Evolutionary conservation across 139 green algal genomes (phyloP), one percentile per base, ranked within the genome.

Genomic region (Chlorella sorokiniana): DNA sequence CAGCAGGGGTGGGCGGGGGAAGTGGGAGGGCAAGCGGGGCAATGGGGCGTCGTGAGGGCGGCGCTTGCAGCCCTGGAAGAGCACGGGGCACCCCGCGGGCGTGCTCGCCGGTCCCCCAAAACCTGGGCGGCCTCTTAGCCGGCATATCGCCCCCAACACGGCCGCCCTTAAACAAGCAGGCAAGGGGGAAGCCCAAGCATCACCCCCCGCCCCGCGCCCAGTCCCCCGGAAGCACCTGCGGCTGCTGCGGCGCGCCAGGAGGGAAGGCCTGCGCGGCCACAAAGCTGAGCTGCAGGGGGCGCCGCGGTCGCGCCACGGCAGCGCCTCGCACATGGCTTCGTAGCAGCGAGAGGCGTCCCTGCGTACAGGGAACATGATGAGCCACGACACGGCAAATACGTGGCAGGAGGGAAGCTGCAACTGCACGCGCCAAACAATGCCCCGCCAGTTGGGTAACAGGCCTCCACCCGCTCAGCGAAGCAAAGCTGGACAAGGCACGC

Each of bases 201-300:
- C 48, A 56, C 48, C 16, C 14, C 14, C 48, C 14, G 38, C 4
- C 37, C 38, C 2, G 38, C 62, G 42, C 35, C 3, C 10, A 20
- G 1, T 48, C 1, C 20, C 80, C 67, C 23, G 76, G 62, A 7
- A 64, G 16, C 75, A 71, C 75, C 75, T 70, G 75, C 5, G 41
- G 56, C 41, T 41, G 76, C 76, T 70, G 64, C 37, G 48, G 65
- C 38, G 78, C 67, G 3, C n/a, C 14, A 0, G 64, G 38, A 27
- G 64, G 38, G 79, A 78, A 89, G 48, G 86, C 86, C 62, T 84
- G 79, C 1, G 67, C 56, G 0, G 1, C 18, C 69, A 90, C 72
- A 54, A 79, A 79, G 0, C 35, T 79, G 37, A 79, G 37, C 35
- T 68, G 72, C 72, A 79, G 72, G 72, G 76, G 0, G 80, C 62